Evolutionary conservation across 1,284 basidiomycete genomes (phyloP).

Genomic region (Melampsora americana): DNA sequence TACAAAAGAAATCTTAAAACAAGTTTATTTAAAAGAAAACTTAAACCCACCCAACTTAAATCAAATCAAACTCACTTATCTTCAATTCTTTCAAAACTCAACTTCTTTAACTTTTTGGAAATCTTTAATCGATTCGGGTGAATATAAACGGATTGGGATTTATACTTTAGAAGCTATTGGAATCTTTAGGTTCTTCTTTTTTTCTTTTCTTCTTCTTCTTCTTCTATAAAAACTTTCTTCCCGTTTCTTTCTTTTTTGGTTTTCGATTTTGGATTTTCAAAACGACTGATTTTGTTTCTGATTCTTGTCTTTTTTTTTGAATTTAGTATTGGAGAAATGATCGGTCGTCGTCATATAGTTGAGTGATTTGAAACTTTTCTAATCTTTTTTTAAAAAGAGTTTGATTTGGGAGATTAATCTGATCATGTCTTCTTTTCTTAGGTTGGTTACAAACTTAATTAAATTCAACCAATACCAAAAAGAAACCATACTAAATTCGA

Average conservation of each 20-base stretch:
- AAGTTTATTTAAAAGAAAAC: constrained; percentile 43
- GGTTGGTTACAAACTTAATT: constrained; percentile 43
- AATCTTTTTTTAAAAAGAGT: background rate
- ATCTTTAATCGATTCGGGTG: constrained; percentile 18
- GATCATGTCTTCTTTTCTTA: background rate
- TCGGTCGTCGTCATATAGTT: constrained; percentile 43
- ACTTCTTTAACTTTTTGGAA: constrained; percentile 34
- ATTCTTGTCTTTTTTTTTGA: background rate
- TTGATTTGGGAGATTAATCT: background rate
- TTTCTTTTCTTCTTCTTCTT: background rate
- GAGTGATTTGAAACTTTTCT: background rate
- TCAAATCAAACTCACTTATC: constrained; percentile 20
- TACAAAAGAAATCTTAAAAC: constrained; percentile 40
- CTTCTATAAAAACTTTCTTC: background rate
- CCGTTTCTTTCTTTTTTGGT: background rate
- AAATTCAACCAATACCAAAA: background rate
- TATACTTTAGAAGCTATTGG: constrained; percentile 39
- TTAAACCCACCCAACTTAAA: constrained; percentile 20
- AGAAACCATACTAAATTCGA: background rate
- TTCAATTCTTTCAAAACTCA: constrained; percentile 12
- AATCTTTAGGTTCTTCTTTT: constrained; percentile 32
- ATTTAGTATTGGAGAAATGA: constrained; percentile 42
- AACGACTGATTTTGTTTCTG: no score
- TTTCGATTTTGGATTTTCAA: no score
- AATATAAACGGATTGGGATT: constrained; percentile 37